Evolutionary conservation across 495 filamentous ascomycete species (phyloP), one percentile per base, ranked within the genome.

Genomic region (Penicillium flavigenum): DNA sequence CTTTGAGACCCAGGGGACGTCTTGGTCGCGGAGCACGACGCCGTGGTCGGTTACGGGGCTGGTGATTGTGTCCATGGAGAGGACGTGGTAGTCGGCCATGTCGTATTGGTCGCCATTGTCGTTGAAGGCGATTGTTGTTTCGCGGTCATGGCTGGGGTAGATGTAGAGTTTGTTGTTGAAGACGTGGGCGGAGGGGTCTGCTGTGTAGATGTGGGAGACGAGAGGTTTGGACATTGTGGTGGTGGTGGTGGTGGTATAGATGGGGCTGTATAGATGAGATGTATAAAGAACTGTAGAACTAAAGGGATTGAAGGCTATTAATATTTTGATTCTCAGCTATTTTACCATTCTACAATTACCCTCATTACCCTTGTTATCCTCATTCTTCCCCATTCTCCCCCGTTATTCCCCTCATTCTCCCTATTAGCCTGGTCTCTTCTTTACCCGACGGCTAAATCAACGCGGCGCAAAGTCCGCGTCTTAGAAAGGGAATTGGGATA

Each of bases 101-200:
- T 86, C 88, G 70, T 89, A 91, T 70, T 91, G 88, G 75, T 89
- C 87, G 70, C 88, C 88, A 78, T 88, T 88, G 78, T 91, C 87
- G 77, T 89, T 89, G 63, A 86, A 87, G 47, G 71, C 61, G 49
- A 79, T 70, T 32, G 69, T 68, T 19, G 76, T 78, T 47, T 71
- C 61, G 24, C 67, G 67, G 46, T 78, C 80, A 36, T 79, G 68
- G 0, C 78, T 79, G 27, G 79, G 76, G 64, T 76, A 82, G 47
- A 82, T 74, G 73, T 81, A 82, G 60, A 78, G 68, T 32, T 66
- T 69, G 53, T 69, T 72, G 44, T 79, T 68, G 66, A 80, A 81
- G 62, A 78, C 72, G 58, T 77, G 77, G 27, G 77, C 78, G 24
- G 77, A 79, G 9, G 79, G 79, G 52, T 82, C 79, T 0, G 79